A percentile compares a stretch with the other conserved stretches of the same genome.
These are phyloP conservation scores for Sutorius eximius DNA, from an alignment of 1,284 basidiomycete species.

Conservation along the genomic window DNA sequence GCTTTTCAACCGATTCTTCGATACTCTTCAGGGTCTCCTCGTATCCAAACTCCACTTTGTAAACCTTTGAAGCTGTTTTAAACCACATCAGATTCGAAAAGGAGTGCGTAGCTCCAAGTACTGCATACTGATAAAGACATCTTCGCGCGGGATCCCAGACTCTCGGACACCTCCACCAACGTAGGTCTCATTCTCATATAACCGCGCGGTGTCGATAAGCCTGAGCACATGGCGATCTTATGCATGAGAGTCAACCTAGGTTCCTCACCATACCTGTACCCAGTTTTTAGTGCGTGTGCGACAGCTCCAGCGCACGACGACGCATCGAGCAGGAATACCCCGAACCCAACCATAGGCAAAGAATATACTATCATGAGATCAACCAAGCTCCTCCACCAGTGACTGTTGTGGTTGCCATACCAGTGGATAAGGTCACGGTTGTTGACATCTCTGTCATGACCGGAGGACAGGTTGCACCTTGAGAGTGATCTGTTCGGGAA, in stretches of 20 bases:
- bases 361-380: conserved; percentile 18
- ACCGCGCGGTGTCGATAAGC: conserved; percentile 28
- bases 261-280: conserved; percentile 25
- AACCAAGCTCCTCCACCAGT: neutral
- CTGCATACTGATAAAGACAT: conserved; percentile 32
- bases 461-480: neutral
- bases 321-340: conserved; percentile 21
- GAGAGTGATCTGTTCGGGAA: neutral
- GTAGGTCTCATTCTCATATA: conserved; percentile 25
- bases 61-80: conserved; percentile 25
- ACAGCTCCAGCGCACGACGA: conserved; percentile 17
- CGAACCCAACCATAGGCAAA: conserved; percentile 29
- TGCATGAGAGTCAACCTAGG: neutral
- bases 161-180: conserved; percentile 27
- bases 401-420: conserved; percentile 1
- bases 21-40: conserved; percentile 38
- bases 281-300: conserved; percentile 17
- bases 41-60: conserved; percentile 27
- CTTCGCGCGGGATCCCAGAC: conserved; percentile 24
- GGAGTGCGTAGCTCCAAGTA: neutral
- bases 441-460: conserved; percentile 13
- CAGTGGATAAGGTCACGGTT: conserved; percentile 15
- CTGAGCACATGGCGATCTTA: conserved; percentile 3
- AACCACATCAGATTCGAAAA: neutral
- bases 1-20: conserved; percentile 39